phyloP scores from a whole-genome alignment of 2,329 filamentous ascomycete species.

The Nemania sp. region DNA sequence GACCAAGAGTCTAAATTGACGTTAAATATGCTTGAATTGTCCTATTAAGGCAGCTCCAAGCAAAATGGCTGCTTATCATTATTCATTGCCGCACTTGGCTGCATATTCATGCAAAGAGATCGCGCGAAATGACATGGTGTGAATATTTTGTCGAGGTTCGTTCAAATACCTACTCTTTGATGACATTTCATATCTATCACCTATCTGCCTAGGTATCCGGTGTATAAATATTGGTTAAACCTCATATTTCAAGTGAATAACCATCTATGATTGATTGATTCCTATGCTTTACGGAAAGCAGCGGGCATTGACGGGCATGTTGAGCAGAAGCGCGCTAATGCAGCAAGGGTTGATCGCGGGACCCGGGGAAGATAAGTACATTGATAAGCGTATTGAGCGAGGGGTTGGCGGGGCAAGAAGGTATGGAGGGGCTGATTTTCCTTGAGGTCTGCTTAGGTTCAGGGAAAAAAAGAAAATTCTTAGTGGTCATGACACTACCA shows the following conservation, averaged over 20 bases:
- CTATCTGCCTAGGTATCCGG: too few species aligned
- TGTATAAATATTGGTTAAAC: too few species aligned
- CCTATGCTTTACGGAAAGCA: constrained; percentile 34
- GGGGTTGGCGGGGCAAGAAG: constrained; percentile 6
- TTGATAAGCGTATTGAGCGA: constrained; percentile 29
- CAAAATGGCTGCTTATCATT: neutral
- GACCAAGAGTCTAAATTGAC: neutral
- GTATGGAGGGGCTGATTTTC: constrained; percentile 14
- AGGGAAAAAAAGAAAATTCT: neutral
- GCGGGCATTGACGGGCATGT: constrained; percentile 25
- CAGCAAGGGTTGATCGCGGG: constrained; percentile 10
- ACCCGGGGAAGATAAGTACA: constrained; percentile 23
- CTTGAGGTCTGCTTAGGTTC: neutral
- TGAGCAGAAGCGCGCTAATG: constrained; percentile 23
- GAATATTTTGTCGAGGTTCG: neutral
- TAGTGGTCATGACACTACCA: neutral
- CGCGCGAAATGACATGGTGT: neutral
- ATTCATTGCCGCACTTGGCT: constrained; percentile 22
- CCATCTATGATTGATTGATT: neutral
- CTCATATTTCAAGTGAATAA: too few species aligned
- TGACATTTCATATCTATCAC: too few species aligned
- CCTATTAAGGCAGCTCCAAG: constrained; percentile 24
- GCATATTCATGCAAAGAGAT: neutral
- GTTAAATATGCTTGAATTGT: neutral
- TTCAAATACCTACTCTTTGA: neutral